These are phyloP conservation scores for Verticillium nubilum DNA, from an alignment of 2,329 filamentous ascomycete genomes.

Conservation along the genomic window DNA sequence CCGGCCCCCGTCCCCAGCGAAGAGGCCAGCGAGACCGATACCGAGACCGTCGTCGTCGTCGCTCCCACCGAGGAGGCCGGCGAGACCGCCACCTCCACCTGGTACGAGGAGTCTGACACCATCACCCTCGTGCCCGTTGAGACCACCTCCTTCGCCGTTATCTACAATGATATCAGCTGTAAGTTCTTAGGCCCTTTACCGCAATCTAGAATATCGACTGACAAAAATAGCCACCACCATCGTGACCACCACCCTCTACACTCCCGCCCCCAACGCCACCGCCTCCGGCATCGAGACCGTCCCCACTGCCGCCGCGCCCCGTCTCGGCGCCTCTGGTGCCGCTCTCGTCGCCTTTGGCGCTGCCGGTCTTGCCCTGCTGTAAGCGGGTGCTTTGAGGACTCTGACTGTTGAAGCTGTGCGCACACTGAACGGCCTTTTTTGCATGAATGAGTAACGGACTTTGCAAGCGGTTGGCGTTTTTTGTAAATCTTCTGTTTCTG, in stretches of 20 bases:
- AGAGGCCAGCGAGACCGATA: neutral
- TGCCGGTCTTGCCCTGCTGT: constrained; percentile 28
- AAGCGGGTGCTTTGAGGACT: neutral
- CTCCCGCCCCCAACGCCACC: constrained; percentile 19
- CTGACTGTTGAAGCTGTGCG: neutral
- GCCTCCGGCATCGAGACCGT: constrained; percentile 18
- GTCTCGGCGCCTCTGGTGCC: neutral
- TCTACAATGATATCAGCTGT: constrained; percentile 2
- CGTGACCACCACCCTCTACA: constrained; percentile 8
- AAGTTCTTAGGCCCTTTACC: neutral
- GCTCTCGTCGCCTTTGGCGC: constrained; percentile 26
- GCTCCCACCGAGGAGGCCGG: neutral
- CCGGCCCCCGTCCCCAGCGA: neutral
- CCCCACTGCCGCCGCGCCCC: constrained; percentile 22
- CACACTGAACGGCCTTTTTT: neutral
- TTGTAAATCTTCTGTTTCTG: neutral
- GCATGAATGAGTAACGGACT: neutral
- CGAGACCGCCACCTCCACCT: neutral
- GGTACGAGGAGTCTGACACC: neutral
- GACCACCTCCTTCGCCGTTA: neutral
- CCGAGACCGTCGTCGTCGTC: neutral
- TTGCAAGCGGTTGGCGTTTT: neutral
- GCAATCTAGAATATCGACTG: neutral
- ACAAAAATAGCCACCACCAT: constrained; percentile 4
- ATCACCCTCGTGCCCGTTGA: constrained; percentile 7